Evolutionary conservation across 805 yeast genomes (phyloP).

Genomic region (Sugiyamaella qingdaonensis): DNA sequence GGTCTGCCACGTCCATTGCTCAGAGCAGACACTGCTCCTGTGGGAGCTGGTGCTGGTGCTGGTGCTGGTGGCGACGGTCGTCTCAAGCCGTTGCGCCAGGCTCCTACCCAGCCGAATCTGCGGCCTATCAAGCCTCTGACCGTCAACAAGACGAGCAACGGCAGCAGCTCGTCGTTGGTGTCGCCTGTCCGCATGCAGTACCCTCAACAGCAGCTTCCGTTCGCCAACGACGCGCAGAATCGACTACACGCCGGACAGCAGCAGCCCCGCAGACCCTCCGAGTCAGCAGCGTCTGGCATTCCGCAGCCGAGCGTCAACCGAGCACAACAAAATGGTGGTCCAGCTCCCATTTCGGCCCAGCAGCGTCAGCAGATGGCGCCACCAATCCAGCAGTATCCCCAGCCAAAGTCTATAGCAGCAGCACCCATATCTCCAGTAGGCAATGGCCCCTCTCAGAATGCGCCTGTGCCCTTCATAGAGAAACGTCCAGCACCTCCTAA

Average conservation of each 20-base stretch:
- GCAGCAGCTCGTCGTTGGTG: background rate
- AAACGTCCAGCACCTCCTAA: slow-evolving; percentile 3
- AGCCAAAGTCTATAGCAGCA: background rate
- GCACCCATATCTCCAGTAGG: too few species aligned
- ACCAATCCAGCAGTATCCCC: background rate
- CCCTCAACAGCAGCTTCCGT: slow-evolving; percentile 5
- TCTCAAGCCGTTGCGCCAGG: background rate
- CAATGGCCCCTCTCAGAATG: too few species aligned
- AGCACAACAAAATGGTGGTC: background rate
- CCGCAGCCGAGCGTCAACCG: background rate
- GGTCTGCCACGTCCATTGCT: slow-evolving; percentile 1
- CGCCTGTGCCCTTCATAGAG: background rate
- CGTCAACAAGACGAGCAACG: slow-evolving; percentile 2
- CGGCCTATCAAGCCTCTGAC: slow-evolving; percentile 12
- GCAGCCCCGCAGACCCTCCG: background rate
- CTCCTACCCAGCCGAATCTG: slow-evolving; percentile 8
- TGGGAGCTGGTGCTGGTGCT: background rate
- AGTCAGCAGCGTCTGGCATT: background rate
- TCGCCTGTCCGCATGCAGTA: background rate
- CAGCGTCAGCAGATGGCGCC: background rate
- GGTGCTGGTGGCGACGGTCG: background rate
- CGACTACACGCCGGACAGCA: slow-evolving; percentile 1
- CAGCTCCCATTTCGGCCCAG: background rate
- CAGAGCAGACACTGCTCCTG: slow-evolving; percentile 3
- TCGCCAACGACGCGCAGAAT: background rate